A percentile compares a stretch with the other conserved stretches of the same genome.
phyloP scores from a whole-genome alignment of 2,329 filamentous ascomycete genomes.

The Neurospora sp. region DNA sequence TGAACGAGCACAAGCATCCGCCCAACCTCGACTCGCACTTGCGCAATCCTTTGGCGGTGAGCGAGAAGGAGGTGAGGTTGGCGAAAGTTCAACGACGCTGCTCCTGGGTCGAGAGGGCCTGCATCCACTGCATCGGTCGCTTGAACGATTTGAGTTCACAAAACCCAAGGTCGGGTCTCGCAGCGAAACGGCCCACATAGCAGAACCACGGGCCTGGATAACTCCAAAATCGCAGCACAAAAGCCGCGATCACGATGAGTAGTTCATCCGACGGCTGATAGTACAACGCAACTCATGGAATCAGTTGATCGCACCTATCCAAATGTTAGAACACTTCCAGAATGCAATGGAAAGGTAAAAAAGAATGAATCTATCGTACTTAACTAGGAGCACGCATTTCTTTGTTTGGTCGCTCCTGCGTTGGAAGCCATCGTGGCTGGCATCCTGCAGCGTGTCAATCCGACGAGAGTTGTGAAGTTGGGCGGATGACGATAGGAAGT shows the following conservation, averaged over 20 bases:
- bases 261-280: not conserved
- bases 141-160: slow-evolving; percentile 9
- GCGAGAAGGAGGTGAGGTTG: not conserved
- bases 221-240: slow-evolving; percentile 4
- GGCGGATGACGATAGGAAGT: not conserved
- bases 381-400: not conserved
- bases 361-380: not conserved
- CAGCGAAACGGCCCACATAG: slow-evolving; percentile 7
- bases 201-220: slow-evolving; percentile 5
- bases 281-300: not conserved
- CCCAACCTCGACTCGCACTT: not conserved
- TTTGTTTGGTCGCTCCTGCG: not conserved
- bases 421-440: not conserved
- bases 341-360: not conserved
- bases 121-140: slow-evolving; percentile 6
- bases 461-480: not conserved
- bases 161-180: slow-evolving; percentile 6
- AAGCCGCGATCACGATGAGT: slow-evolving; percentile 1
- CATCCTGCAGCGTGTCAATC: not conserved
- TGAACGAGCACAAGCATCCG: not conserved
- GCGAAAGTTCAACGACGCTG: not conserved
- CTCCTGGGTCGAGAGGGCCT: not conserved
- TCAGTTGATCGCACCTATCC: not conserved
- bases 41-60: not conserved
- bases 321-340: not conserved